A percentile compares a stretch with the other conserved stretches of the same genome.
These are phyloP conservation scores for Paradendryphiella salina DNA, from an alignment of 2,329 filamentous ascomycete species.

Conservation along the genomic window DNA sequence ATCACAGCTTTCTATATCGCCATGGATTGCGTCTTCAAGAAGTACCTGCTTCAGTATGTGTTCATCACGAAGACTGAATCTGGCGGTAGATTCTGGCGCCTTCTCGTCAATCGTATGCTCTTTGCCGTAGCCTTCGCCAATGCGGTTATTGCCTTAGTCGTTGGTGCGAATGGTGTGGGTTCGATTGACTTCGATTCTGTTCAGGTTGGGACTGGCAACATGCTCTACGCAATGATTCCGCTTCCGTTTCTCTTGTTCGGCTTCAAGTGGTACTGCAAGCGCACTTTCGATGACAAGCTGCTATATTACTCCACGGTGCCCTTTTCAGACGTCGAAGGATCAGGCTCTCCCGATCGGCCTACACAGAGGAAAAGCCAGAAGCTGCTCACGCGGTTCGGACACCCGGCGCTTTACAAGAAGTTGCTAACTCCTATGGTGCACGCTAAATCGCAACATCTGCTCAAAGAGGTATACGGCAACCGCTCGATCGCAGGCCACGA, in stretches of 20 bases:
- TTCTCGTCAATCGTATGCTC: conserved; percentile 87
- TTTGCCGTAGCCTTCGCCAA: conserved; percentile 79
- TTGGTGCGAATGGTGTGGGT: conserved; percentile 66
- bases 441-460: conserved; percentile 80
- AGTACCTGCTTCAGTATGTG: conserved; percentile 82
- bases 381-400: conserved; percentile 77
- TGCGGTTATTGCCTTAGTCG: conserved; percentile 73
- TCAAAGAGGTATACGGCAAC: conserved; percentile 81
- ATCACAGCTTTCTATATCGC: conserved; percentile 86
- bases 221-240: conserved; percentile 72
- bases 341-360: conserved; percentile 45
- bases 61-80: conserved; percentile 97
- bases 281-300: conserved; percentile 74
- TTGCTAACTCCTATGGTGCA: conserved; percentile 77
- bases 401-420: conserved; percentile 80
- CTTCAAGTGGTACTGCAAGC: conserved; percentile 84
- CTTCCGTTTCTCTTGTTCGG: conserved; percentile 74
- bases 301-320: conserved; percentile 72
- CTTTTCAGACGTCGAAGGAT: conserved; percentile 55
- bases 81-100: conserved; percentile 87
- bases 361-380: conserved; percentile 57
- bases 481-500: conserved; percentile 63
- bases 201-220: conserved; percentile 41
- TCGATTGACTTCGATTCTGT: conserved; percentile 46
- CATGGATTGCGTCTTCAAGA: conserved; percentile 86